phyloP scores from a whole-genome alignment of 305 asterid genomes.

The Lippia alba region DNA sequence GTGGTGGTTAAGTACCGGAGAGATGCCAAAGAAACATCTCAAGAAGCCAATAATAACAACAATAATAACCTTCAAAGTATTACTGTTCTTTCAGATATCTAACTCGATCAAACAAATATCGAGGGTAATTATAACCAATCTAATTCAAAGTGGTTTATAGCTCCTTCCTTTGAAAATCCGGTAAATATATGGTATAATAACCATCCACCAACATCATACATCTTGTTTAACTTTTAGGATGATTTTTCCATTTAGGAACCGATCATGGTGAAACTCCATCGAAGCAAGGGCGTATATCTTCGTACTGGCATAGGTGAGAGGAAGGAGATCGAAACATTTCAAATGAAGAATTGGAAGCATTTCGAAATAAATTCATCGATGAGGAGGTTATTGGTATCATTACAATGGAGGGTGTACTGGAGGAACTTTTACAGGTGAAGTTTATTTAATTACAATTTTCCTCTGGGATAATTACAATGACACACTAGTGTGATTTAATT shows the following conservation, averaged over 20 bases:
- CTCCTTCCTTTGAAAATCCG: no score
- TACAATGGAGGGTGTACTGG: constrained; percentile 82
- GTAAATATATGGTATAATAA: no score
- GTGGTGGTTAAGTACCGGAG: constrained; percentile 51
- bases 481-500: no score
- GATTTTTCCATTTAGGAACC: no score
- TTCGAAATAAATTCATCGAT: constrained; percentile 35
- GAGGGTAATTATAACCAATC: constrained; percentile 31
- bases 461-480: no score
- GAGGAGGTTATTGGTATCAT: constrained; percentile 70
- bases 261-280: constrained; percentile 20
- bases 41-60: constrained; percentile 22
- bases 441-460: constrained; percentile 5
- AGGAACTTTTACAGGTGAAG: constrained; percentile 66
- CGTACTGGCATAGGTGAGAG: constrained; percentile 19
- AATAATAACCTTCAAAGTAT: constrained; percentile 32
- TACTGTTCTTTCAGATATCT: constrained; percentile 33
- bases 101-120: constrained; percentile 12
- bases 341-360: constrained; percentile 34
- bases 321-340: constrained; percentile 36
- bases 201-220: no score
- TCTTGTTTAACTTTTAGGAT: no score
- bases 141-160: background rate
- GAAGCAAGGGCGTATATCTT: constrained; percentile 24
- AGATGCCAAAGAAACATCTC: constrained; percentile 22